Evolutionary conservation across 306 rosid genomes (phyloP).

Genomic region (Vigna trinervia): DNA sequence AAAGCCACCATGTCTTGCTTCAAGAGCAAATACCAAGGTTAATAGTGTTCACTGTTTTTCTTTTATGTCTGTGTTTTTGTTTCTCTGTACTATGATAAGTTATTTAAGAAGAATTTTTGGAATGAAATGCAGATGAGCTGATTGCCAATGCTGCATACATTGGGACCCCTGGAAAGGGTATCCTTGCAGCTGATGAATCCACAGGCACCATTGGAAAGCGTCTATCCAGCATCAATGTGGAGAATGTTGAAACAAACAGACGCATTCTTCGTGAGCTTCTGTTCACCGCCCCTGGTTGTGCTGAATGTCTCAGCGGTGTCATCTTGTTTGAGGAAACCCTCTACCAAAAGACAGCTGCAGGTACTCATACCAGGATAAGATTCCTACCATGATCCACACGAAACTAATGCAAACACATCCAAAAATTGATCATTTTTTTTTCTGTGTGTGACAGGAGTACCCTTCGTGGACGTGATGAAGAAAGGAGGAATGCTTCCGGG

Average conservation of each 20-base stretch:
- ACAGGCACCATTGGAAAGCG: constrained; percentile 98
- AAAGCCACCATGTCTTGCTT: constrained; percentile 60
- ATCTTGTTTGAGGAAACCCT: constrained; percentile 92
- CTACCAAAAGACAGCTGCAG: constrained; percentile 78
- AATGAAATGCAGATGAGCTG: constrained; percentile 72
- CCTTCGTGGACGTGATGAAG: constrained; percentile 71
- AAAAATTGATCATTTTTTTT: no score
- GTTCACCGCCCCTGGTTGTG: constrained; percentile 83
- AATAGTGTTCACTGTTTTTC: constrained; percentile 2
- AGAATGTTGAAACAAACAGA: constrained; percentile 75
- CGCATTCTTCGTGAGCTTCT: constrained; percentile 86
- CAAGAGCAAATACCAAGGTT: constrained; percentile 78
- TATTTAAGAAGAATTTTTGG: not conserved
- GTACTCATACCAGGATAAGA: constrained; percentile 19
- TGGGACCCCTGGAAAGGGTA: constrained; percentile 97
- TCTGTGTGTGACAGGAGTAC: constrained; percentile 48
- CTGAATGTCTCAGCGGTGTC: constrained; percentile 80
- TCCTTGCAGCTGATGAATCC: constrained; percentile 97
- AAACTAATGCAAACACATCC: no score
- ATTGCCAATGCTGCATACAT: constrained; percentile 86
- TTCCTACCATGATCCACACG: no score
- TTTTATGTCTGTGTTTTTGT: not conserved
- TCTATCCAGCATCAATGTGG: constrained; percentile 76
- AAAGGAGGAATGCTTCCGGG: constrained; percentile 78
- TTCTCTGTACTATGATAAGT: no score